Base-by-base conservation (phyloP, 352 stramenopile species). In the Pythium oligandrum region DNA sequence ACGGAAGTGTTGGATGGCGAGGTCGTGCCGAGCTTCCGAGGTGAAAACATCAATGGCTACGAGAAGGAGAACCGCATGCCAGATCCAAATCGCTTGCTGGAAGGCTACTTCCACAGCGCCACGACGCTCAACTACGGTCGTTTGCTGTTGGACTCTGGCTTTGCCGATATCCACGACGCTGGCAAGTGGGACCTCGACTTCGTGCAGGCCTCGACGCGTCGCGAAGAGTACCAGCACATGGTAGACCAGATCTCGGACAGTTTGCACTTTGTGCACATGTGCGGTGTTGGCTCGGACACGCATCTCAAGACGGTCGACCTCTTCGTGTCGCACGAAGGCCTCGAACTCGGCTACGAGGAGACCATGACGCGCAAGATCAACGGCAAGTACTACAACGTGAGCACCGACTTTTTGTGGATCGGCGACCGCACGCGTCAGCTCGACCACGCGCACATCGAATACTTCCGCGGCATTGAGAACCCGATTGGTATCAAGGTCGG, bases 161-260 rank as follows among this genome's bases (percentile, higher is more conserved):
- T 98, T 72, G 96, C 96, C 12, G 96, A 99, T 68, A 98, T 99
- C 59, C 91, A 95, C 66, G 80, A 96, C 51, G 88, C 98, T 34
- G 92, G 96, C 57, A 97, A 96, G 50, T 99, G 97, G 97, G 97
- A 99, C 68, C 78, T 99, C 51, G 96, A 97, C 64, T 99, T 99
- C 72, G 94, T 99, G 17, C 95, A 99, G 63, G 82, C 94, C 39
- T 89, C 95, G n/a, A 91, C 96, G 63, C 86, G 90, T 10, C 88
- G 85, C 8, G 87, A 96, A 63, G 93, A 96, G 61, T 97, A 97
- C 70, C 84, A 97, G 63, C 81, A 98, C 68, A 97, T 99, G 76
- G 95, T 97, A 10, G 75, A 84, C 45, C 97, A 98, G 74, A 97
- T 99, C 63, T 96, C 98, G 50, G 93, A 98, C 71, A 97, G 89